Evolutionary conservation across 2,329 filamentous ascomycete genomes (phyloP), one percentile per base, ranked within the genome.

Genomic region (Lecanoromycetidae sp.): DNA sequence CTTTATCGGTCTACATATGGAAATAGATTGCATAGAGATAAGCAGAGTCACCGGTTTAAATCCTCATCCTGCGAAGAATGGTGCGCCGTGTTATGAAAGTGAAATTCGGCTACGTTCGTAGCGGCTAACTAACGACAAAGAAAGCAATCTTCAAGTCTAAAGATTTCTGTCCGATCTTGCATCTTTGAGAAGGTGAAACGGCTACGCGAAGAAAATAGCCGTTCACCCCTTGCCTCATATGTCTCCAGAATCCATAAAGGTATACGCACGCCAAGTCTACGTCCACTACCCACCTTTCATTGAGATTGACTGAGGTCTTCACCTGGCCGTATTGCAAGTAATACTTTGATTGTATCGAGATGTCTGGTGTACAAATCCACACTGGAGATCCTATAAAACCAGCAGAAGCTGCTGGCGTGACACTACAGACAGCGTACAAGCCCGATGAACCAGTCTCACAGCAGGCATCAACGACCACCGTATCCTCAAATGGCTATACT

Each of bases 321-420:
- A n/a, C n/a, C n/a, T n/a, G n/a, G n/a, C n/a, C n/a, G n/a, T n/a
- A n/a, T n/a, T n/a, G n/a, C n/a, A n/a, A n/a, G n/a, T n/a, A n/a
- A n/a, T n/a, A n/a, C n/a, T n/a, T n/a, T n/a, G n/a, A n/a, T n/a
- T n/a, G n/a, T n/a, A n/a, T n/a, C n/a, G n/a, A 33, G 9, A 71
- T 71, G 69, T 66, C 68, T 10, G 68, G 67, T 10, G 65, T 71
- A 36, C 66, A 61, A 35, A 61, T 70, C 46, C 66, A 71, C 61
- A 65, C 66, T 47, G 61, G 71, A 53, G 63, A 63, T 20, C 69
- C 69, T 44, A 71, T 72, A 52, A 59, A 59, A 10, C 60, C 68
- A 4, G 56, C 57, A 49, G 68, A 67, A 57, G 54, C 55, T 23
- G 58, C 48, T 51, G 64, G 60, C 27, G 49, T 60, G 20, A 65